Percentiles rank a stretch among this genome's conserved stretches.
Conservation (phyloP, 23 red algal genomes). For the Gracilaria caudata region DNA sequence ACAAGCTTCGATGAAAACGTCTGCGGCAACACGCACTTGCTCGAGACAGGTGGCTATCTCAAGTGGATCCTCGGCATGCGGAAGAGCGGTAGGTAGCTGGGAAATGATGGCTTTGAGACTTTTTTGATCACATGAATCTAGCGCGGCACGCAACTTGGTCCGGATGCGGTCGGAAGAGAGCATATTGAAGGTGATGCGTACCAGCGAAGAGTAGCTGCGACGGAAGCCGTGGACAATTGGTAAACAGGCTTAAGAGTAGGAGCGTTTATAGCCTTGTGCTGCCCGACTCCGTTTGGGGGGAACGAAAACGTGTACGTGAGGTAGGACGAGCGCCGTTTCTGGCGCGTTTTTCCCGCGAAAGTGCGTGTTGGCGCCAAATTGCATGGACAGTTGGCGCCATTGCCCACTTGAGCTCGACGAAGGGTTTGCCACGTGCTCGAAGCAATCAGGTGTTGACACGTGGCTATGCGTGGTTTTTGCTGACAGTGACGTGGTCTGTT, state of each 20-base stretch:
- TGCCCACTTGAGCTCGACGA: not conserved
- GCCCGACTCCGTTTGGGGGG: not conserved
- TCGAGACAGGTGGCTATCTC: slow-evolving; percentile 22
- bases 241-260: not conserved
- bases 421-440: not conserved
- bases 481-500: not conserved
- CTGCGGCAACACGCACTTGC: slow-evolving; percentile 18
- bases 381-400: not conserved
- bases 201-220: not conserved
- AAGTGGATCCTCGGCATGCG: not conserved
- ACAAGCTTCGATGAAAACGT: slow-evolving; percentile 35
- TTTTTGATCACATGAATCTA: not conserved
- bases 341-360: slow-evolving; percentile 16
- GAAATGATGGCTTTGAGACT: slow-evolving; percentile 13
- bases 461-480: not conserved
- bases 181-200: not conserved
- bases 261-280: not conserved
- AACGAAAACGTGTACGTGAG: not conserved
- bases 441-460: slow-evolving; percentile 9
- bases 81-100: not conserved
- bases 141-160: not conserved
- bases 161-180: not conserved
- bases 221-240: not conserved
- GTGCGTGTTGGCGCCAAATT: slow-evolving; percentile 2
- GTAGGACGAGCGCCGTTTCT: not conserved